Base-by-base conservation (phyloP, 2,329 filamentous ascomycete species). In the Penicillium brasilianum region DNA sequence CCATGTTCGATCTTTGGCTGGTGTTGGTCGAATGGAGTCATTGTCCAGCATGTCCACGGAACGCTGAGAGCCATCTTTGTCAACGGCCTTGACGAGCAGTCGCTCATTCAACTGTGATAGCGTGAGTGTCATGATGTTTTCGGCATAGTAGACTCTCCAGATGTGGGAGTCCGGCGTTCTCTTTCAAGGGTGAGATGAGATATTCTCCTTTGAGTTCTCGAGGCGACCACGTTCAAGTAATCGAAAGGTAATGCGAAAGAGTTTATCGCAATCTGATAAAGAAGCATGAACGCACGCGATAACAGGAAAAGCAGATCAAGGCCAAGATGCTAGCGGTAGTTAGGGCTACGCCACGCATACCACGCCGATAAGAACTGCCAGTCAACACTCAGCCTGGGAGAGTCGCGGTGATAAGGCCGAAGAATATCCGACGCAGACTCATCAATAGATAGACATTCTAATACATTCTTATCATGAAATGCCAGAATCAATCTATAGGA, bases 1-100 rank as follows among this genome's bases (percentile, higher is more conserved):
- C 79, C 78, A 82, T 14, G 77, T 81, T 11, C 79, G 69, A 63
- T 82, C 75, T 28, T 74, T 66, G 30, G 77, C 66, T 58, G 73
- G 74, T 9, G 80, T 71, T 11, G 80, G 76, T 25, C 76, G 71
- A 48, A 82, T 72, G 58, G 80, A 74, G 63, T 81, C 43, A 28
- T 46, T 46, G 43, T 46, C 43, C 43, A 46, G n/a, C 43, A 46
- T 46, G 13, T 46, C 63, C 2, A 69, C 65, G 0, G 60, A 43
- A 7, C 62, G 62, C 6, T 30, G 20, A 8, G 58, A 32, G 3
- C 66, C 67, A 63, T 70, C 57, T 43, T 60, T 57, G 14, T 66
- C 61, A 1, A 65, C 62, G 34, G 63, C 58, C 48, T 65, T 70
- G 20, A 70, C 68, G 1, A 66, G 30, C 9, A 69, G 20, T 9